Percentiles rank a stretch among this genome's conserved stretches.
These are phyloP conservation scores for Penicillium pulvis DNA, from an alignment of 495 filamentous ascomycete genomes.

Conservation along the genomic window DNA sequence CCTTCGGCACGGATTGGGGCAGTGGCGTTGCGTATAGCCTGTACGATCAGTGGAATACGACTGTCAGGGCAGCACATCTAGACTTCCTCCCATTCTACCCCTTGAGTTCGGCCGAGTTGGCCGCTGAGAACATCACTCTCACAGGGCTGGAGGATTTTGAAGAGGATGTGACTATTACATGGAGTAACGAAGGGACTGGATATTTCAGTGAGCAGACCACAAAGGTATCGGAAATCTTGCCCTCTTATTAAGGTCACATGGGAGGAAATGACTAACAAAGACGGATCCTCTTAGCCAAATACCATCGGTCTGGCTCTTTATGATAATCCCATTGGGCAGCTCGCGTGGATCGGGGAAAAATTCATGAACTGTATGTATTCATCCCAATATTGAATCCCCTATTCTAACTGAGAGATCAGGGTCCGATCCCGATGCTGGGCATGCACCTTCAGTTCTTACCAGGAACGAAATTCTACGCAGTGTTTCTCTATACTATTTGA, in stretches of 20 bases:
- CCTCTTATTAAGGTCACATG: background rate
- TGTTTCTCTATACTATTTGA: constrained; percentile 13
- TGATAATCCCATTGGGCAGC: constrained; percentile 40
- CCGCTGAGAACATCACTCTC: constrained; percentile 13
- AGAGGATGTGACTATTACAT: background rate
- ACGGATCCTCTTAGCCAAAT: constrained; percentile 27
- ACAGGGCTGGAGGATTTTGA: constrained; percentile 5
- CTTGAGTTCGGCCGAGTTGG: constrained; percentile 18
- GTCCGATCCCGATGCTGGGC: constrained; percentile 8
- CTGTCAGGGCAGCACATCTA: background rate
- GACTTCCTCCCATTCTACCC: background rate
- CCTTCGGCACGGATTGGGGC: background rate
- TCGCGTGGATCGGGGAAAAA: constrained; percentile 42
- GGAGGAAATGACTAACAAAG: background rate
- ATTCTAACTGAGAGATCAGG: background rate
- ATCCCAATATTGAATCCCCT: background rate
- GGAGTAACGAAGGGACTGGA: background rate
- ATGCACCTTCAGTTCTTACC: constrained; percentile 9
- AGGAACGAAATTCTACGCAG: constrained; percentile 14
- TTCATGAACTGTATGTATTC: constrained; percentile 15
- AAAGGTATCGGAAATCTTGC: background rate
- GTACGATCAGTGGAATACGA: background rate
- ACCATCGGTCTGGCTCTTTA: constrained; percentile 39
- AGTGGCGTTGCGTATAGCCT: background rate
- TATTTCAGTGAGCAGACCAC: background rate